phyloP scores from a whole-genome alignment of 768 basidiomycete genomes.

The Coprinopsis sp. region DNA sequence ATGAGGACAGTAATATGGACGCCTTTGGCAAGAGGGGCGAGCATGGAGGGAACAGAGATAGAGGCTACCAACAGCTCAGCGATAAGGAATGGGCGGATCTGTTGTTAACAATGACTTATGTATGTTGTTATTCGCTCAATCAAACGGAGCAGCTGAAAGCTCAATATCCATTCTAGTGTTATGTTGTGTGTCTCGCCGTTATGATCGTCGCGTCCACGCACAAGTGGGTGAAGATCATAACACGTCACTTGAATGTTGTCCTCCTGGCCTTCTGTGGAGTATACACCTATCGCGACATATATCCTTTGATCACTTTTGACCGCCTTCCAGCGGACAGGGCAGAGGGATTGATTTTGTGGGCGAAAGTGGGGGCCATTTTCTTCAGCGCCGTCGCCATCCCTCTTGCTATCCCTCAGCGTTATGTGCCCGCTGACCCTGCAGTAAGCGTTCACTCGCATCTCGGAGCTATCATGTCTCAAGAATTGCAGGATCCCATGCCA shows the following conservation, averaged over 20 bases:
- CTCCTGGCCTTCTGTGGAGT: constrained; percentile 11
- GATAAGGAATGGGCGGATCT: constrained; percentile 27
- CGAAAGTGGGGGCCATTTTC: constrained; percentile 13
- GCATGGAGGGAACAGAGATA: constrained; percentile 14
- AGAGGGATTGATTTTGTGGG: constrained; percentile 15
- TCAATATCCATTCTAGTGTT: constrained; percentile 27
- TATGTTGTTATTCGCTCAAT: constrained; percentile 13
- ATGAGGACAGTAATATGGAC: constrained; percentile 18
- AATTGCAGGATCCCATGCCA: constrained; percentile 27
- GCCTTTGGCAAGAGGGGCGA: constrained; percentile 24
- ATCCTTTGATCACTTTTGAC: constrained; percentile 13
- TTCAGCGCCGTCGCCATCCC: constrained; percentile 9
- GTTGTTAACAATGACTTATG: constrained; percentile 28
- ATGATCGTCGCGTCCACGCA: constrained; percentile 34
- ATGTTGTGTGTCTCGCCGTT: constrained; percentile 40
- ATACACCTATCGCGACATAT: constrained; percentile 15
- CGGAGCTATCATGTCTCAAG: not conserved
- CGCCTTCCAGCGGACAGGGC: constrained; percentile 8
- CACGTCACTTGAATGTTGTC: constrained; percentile 34
- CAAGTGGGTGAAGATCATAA: constrained; percentile 31
- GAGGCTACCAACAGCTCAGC: constrained; percentile 9
- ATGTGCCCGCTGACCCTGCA: constrained; percentile 14
- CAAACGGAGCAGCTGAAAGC: not conserved
- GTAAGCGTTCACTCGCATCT: not conserved
- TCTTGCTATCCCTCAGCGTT: constrained; percentile 12